Base-by-base conservation (phyloP, 495 filamentous ascomycete genomes). In the Penicilliopsis zonata region DNA sequence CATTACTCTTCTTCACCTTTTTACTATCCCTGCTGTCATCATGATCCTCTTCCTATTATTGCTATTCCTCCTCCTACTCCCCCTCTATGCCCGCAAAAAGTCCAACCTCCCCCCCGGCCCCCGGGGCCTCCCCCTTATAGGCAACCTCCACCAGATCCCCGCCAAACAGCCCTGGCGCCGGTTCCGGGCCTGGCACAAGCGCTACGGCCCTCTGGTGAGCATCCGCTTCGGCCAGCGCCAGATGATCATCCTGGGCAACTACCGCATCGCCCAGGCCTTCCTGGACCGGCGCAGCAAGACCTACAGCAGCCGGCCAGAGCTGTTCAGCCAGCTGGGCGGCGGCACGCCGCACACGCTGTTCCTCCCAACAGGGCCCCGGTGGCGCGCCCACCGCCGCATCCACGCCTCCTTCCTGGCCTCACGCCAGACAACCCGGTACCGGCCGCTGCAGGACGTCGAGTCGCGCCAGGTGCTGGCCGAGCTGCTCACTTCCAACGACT, bases 171-270 rank as follows among this genome's bases (percentile, higher is more conserved):
- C 66, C 6, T 76, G 67, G 61, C 40, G 69, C 21, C 69, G 72
- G 43, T 69, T 76, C 37, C 57, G 68, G 25, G 61, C 70, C 32
- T 78, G 72, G 74, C 58, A 58, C 33, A 59, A 70, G 35, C 41
- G 59, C 31, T 76, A 72, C 44, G 74, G 74, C 0, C 69, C 72
- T 9, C 72, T 79, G 31, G 76, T 72, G 39, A 53, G 72, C 36
- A 57, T 65, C 13, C 47, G 67, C 27, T 60, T 72, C 18, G 70
- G 67, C 17, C 65, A 68, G n/a, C 53, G 44, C 23, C 60, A 59
- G 8, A 65, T 73, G 35, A 68, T 78, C 23, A 65, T 69, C 59
- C 70, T 78, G 24, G 70, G 69, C 0, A 63, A 62, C 3, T 68
- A 75, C 28, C 40, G 60, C 12, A 50, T 76, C 4, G 65, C 70